Evolutionary conservation across 495 filamentous ascomycete species (phyloP).

Genomic region (Aspergillus steynii): DNA sequence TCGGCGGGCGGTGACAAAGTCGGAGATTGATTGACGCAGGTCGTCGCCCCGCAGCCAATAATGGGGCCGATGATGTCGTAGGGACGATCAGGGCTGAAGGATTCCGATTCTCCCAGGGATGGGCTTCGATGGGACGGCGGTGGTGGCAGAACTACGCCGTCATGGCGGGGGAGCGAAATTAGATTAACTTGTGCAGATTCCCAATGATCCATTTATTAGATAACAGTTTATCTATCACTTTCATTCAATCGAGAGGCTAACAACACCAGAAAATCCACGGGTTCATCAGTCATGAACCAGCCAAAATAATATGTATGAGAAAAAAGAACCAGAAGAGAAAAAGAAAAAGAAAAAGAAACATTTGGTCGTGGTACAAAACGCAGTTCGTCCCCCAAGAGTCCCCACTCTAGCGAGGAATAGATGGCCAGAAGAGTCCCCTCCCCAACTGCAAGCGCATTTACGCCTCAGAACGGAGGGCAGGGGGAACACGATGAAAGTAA

Average conservation of each 20-base stretch:
- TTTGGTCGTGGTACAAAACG: not conserved
- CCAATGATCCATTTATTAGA: not conserved
- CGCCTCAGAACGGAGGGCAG: constrained; percentile 5
- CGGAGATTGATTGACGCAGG: constrained; percentile 4
- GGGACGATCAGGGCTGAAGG: not conserved
- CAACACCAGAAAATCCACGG: not conserved
- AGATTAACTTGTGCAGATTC: not conserved
- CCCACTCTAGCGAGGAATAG: not conserved
- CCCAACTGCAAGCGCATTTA: not conserved
- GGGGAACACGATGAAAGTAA: constrained; percentile 6
- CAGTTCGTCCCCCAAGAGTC: not conserved
- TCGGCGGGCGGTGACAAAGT: constrained; percentile 32
- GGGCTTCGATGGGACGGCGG: not conserved
- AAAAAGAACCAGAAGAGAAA: not conserved
- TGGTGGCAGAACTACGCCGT: not conserved
- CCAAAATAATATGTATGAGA: not conserved
- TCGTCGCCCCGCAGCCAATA: not conserved
- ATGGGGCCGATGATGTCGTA: not conserved
- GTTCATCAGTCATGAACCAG: constrained; percentile 1
- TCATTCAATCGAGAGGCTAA: not conserved
- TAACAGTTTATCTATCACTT: constrained; percentile 6
- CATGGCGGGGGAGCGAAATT: not conserved
- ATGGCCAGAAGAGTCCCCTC: not conserved
- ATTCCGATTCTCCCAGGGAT: not conserved
- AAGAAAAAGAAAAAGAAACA: not conserved